phyloP scores from a whole-genome alignment of 2,329 filamentous ascomycete genomes.

The Aureobasidium sp. region DNA sequence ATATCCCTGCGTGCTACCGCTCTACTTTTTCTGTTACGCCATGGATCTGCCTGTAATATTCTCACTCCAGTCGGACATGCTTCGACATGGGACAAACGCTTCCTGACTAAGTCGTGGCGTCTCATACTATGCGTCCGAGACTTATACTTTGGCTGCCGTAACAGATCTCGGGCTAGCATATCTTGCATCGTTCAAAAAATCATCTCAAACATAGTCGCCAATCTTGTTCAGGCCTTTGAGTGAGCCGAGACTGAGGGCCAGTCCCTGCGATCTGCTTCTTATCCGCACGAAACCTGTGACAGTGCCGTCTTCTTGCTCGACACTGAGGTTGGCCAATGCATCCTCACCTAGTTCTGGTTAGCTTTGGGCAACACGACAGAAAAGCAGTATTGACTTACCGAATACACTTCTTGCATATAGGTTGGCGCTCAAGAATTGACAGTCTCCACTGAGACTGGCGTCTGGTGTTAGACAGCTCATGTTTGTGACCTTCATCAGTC shows the following conservation, averaged over 20 bases:
- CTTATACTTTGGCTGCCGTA: not conserved
- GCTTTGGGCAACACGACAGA: not conserved
- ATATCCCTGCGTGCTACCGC: not conserved
- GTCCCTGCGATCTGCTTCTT: conserved; percentile 89
- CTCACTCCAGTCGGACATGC: not conserved
- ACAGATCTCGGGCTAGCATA: not conserved
- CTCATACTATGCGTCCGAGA: not conserved
- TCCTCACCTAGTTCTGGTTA: conserved; percentile 69
- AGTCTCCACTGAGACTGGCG: conserved; percentile 92
- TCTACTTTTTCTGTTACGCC: conserved; percentile 13
- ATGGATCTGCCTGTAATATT: not conserved
- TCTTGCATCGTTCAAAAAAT: not conserved
- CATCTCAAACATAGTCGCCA: conserved; percentile 25
- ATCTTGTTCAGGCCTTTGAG: conserved; percentile 87
- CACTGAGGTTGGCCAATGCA: conserved; percentile 91
- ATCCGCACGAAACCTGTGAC: conserved; percentile 98
- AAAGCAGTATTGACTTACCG: conserved; percentile 57
- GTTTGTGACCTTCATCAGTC: conserved; percentile 95
- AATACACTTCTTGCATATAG: conserved; percentile 95
- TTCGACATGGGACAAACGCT: not conserved
- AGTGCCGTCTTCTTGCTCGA: conserved; percentile 93
- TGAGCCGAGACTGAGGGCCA: conserved; percentile 87
- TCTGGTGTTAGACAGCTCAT: conserved; percentile 98
- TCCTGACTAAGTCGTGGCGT: not conserved
- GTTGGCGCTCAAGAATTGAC: conserved; percentile 95